Evolutionary conservation across 2,329 filamentous ascomycete genomes (phyloP), one percentile per base, ranked within the genome.

Genomic region (Apiospora aurea): DNA sequence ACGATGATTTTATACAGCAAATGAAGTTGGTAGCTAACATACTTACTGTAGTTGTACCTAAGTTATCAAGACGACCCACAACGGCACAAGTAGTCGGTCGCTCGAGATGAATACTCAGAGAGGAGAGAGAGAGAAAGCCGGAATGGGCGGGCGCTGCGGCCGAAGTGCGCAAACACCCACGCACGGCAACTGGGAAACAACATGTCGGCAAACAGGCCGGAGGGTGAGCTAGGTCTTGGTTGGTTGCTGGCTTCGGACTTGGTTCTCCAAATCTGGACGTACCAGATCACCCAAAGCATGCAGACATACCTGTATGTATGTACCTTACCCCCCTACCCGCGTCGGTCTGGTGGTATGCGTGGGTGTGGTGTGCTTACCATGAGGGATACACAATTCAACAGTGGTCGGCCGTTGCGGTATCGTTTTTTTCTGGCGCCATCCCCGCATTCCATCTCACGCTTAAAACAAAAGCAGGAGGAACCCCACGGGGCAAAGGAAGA

Each of bases 401-500:
- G 34, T 38, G 34, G 34, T 2, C 34, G 34, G 34, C 34, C 34
- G 34, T 38, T 38, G 46, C 21, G n/a, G 18, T 49, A n/a, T 49
- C 21, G 46, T 7, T 49, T 49, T 49, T 49, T 29, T 29, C 3
- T 29, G 34, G 29, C 8, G 41, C 34, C 57, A 64, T 38, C 57
- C 53, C 29, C 16, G 29, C 29, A 61, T 29, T 38, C 34, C 16
- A 11, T 18, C 6, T 61, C 29, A 11, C 2, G 18, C 29, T 61
- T 61, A 14, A 41, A n/a, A 49, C 0, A 6, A 10, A 10, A n/a
- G 18, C 21, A 51, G 57, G 57, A 41, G 11, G n/a, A 41, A 64
- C 57, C 57, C 57, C 57, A 64, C 57, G 57, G 57, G 57, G 57
- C 34, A 2, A 64, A 41, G 21, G 57, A 29, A 41, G 38, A n/a